Evolutionary conservation across 345 rosid genomes (phyloP), one percentile per base, ranked within the genome.

Genomic region (Geranium rotundifolium): DNA sequence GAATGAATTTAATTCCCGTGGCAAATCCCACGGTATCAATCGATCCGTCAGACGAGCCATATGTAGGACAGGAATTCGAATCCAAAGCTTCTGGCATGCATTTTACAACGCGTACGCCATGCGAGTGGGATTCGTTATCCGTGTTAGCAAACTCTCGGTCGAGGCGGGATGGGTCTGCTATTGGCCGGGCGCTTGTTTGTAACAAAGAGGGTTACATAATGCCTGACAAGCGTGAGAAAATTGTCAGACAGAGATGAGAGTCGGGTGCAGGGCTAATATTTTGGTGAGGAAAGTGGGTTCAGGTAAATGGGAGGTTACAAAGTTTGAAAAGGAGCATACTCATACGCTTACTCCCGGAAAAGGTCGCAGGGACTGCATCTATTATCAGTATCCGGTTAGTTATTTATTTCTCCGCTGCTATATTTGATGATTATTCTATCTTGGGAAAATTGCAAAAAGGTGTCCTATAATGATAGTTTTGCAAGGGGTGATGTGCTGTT

Each of bases 191-290:
- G 15, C 93, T 95, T 61, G 97, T 95, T 57, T 95, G 99, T 73
- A 95, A 95, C 75, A 90, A 85, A 70, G 99, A 95, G 72, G 99
- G 99, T 5, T 86, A 77, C 41, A 82, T 97, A 77, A 79, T 88
- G 81, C 91, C 96, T 29, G 92, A 90, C 73, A 95, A 88, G 67
- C 87, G 95, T 17, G 99, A 95, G 60, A 95, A 88, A 65, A 83
- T 90, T 59, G 90, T 95, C 34, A 88, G 99, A 63, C 99, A 95
- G 75, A 82, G 75, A 95, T 97, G 0, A 82, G 99, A 63, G 97
- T 95, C 63, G 99, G 99, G 49, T 95, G 99, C 79, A 80, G 96
- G 83, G 99, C 97, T 41, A 95, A 90, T 97, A 75, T 95, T 67
- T 80, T 95, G 77, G 96, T 90, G 75, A 85, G 99, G 65, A 95